Evolutionary conservation across 208 protist genomes (phyloP), one percentile per base, ranked within the genome.

Genomic region (Leishmania guyanensis): DNA sequence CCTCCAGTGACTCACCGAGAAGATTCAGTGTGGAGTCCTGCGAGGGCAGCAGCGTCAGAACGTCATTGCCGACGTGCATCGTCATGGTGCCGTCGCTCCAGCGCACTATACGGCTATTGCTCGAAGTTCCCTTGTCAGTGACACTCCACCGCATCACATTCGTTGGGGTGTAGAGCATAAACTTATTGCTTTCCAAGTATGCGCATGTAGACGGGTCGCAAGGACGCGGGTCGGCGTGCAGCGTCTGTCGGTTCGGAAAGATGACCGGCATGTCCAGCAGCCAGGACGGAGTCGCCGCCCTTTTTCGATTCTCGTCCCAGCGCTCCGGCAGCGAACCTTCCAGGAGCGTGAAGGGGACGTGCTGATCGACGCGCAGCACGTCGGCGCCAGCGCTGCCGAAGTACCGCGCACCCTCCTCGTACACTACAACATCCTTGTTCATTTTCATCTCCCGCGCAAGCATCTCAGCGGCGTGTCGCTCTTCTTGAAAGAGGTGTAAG

Each of bases 231-330:
- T 96, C 92, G 74, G 91, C 93, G 81, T 98, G 94, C 75, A 98
- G 78, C 6, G 89, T 92, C 77, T 96, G 94, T 12, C 94, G 92
- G 64, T 95, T 96, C 0, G 93, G 92, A 3, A 81, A 82, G 74
- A 98, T 96, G 50, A 88, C 91, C 0, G 94, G 93, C 94, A 98
- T 97, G 50, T 98, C 92, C 22, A 92, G 79, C 26, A 98, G 78
- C 93, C 93, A 98, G 50, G 88, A 75, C 16, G 79, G 79, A 20
- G 74, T n/a, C 65, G 53, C 4, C 3, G 74, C 68, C 36, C 46
- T 29, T 50, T 60, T 17, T 0, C 73, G 79, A 20, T 83, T 72
- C 29, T 51, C 64, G 4, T 43, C 33, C 79, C 82, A 87, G 39
- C 20, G 36, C 62, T 48, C 51, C 17, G 79, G 88, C 82, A 91